Percentiles rank a stretch among this genome's conserved stretches.
Evolutionary conservation across 768 basidiomycete genomes (phyloP).

Genomic region (Termitomyces bulborhizus): DNA sequence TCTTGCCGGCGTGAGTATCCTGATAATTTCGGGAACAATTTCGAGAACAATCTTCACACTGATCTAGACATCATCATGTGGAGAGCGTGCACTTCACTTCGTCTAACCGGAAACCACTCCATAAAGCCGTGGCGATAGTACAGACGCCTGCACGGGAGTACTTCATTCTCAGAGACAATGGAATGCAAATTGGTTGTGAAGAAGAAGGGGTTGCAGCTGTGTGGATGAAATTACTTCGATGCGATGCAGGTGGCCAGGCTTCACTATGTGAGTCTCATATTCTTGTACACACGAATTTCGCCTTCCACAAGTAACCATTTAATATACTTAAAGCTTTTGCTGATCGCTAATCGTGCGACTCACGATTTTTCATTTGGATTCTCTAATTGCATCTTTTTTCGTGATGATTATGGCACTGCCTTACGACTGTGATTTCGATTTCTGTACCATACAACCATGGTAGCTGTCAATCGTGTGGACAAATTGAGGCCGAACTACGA

Average conservation of each 20-base stretch:
- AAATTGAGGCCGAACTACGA: too few species aligned
- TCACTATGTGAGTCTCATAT: neutral
- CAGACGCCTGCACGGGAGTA: conserved; percentile 69
- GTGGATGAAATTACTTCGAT: conserved; percentile 58
- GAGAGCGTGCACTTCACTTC: conserved; percentile 68
- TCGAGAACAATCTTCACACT: neutral
- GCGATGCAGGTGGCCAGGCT: conserved; percentile 20
- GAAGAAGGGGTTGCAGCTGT: conserved; percentile 61
- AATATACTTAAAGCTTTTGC: too few species aligned
- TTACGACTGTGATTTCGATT: too few species aligned
- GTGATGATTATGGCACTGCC: neutral
- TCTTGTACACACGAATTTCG: neutral
- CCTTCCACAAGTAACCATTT: neutral
- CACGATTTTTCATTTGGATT: neutral
- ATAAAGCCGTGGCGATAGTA: conserved; percentile 59
- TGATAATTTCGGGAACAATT: neutral
- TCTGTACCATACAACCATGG: too few species aligned
- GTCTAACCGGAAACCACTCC: conserved; percentile 35
- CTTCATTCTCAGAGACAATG: conserved; percentile 66
- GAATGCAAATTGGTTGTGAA: conserved; percentile 71
- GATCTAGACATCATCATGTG: conserved; percentile 63
- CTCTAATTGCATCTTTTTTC: neutral
- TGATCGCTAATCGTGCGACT: too few species aligned
- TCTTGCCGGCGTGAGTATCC: conserved; percentile 54
- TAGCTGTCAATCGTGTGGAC: too few species aligned